Conservation (phyloP, 371 early-diverging fungal genomes). For the Zychaea mexicana region DNA sequence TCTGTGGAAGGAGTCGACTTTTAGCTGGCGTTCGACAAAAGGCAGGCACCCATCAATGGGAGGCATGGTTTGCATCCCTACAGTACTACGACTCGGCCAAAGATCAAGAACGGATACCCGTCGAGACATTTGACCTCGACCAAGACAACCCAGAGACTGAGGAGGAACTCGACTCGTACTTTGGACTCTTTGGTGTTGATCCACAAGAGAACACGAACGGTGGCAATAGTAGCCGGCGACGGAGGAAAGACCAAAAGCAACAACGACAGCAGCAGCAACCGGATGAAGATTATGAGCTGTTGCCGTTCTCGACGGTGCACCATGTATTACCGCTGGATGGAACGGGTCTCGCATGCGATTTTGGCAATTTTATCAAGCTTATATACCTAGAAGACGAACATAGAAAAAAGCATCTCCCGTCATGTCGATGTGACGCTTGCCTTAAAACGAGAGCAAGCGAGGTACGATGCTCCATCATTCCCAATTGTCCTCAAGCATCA, state of each 20-base stretch:
- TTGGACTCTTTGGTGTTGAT: slow-evolving; percentile 6
- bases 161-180: slow-evolving; percentile 5
- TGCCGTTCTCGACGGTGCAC: slow-evolving; percentile 42
- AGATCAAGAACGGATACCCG: slow-evolving; percentile 17
- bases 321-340: slow-evolving; percentile 31
- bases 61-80: slow-evolving; percentile 39
- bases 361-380: slow-evolving; percentile 50
- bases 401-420: background rate
- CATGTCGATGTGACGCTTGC: background rate
- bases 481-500: slow-evolving; percentile 19
- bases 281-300: slow-evolving; percentile 29
- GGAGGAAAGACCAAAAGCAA: background rate
- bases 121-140: slow-evolving; percentile 29
- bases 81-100: slow-evolving; percentile 32
- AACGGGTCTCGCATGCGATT: slow-evolving; percentile 41
- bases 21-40: slow-evolving; percentile 37
- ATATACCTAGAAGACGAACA: slow-evolving; percentile 25
- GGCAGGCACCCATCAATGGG: slow-evolving; percentile 20
- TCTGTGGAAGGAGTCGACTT: slow-evolving; percentile 35
- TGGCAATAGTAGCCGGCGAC: background rate
- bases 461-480: background rate
- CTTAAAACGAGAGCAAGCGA: background rate
- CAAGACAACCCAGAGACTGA: background rate
- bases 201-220: too few species aligned
- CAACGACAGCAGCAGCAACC: background rate